Evolutionary conservation across 106 monocot genomes (phyloP), one percentile per base, ranked within the genome.

Genomic region (Allium fistulosum): DNA sequence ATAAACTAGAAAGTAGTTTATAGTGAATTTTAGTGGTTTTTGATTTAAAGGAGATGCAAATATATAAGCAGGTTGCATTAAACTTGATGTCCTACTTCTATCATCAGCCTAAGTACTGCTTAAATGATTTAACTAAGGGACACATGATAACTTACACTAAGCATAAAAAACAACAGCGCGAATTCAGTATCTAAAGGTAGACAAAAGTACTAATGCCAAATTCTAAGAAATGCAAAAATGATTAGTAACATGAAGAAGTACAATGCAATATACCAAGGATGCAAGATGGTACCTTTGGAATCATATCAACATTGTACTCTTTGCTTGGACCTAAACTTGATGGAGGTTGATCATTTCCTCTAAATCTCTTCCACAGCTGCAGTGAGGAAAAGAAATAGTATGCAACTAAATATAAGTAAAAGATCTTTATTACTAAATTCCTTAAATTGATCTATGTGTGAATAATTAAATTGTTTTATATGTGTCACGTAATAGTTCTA

Each of bases 221-320:
- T 28, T 27, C 3, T 28, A 27, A 27, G 61, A 26, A 26, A 28
- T 28, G 26, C 45, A 17, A n/a, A 64, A 48, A 48, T 5, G 13
- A 16, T 49, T 64, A 47, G 48, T 7, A 16, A 9, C 48, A 64
- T 47, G 16, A 17, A 64, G 14, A 64, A 37, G 37, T 2, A 37
- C 37, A 37, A 37, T 37, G 37, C 37, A 37, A 37, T 37, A 37
- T 37, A 37, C 37, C 37, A 2, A 37, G 37, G 37, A 5, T 5
- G 37, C 5, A 56, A 51, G 22, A 49, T 11, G 17, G 66, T 11
- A 93, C 93, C 88, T 93, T 93, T 50, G 93, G 88, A 55, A 93
- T 72, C 93, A 93, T 89, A 62, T 93, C 93, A 48, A 93, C 88
- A 57, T 93, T 93, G 77, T 93, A 93, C 65, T 93, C 93, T 79